Base-by-base conservation (phyloP, 2,329 filamentous ascomycete genomes). In the Bipolaris bicolor region DNA sequence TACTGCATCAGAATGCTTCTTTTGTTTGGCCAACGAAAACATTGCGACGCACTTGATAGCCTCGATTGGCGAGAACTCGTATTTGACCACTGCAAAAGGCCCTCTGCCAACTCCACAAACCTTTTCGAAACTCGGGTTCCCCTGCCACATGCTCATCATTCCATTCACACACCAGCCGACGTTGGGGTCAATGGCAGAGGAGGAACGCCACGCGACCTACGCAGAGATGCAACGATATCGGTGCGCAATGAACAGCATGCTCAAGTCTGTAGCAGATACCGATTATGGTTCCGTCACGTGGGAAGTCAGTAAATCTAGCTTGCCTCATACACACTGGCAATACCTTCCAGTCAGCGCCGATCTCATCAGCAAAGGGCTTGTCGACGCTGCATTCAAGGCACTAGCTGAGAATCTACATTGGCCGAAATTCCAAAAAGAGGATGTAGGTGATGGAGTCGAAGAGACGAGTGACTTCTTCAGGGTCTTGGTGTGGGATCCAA, bases 291-390 rank as follows among this genome's bases (percentile, higher is more conserved):
- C 88, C 2, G 90, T 98, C 1, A 95, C 92, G 0, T 99, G 92
- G 87, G 95, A 98, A 78, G 93, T 99, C 68, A 94, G 88, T 72
- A 88, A 92, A 49, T 83, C 82, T 4, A 85, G 85, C 49, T 92
- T 95, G 52, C 88, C 98, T 54, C 95, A 99, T 73, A 84, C 89
- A 1, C 94, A 98, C 71, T 97, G 93, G 95, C 96, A 99, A 77
- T 90, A 96, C 65, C 80, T 98, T 29, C 92, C 95, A 0, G 81
- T 96, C 0, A 85, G 90, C 0, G 80, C 84, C 0, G 83, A 89
- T 9, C 79, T 91, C 43, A 84, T 97, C 49, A 80, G 78, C 18
- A 86, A 87, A 45, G 90, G 90, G 0, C 81, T 96, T 1, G 90
- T 96, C 0, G 92, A 97, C 74, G 91, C 90, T 0, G 94, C 89